phyloP scores from a whole-genome alignment of 2,329 filamentous ascomycete genomes.

The Trichoderma breve region DNA sequence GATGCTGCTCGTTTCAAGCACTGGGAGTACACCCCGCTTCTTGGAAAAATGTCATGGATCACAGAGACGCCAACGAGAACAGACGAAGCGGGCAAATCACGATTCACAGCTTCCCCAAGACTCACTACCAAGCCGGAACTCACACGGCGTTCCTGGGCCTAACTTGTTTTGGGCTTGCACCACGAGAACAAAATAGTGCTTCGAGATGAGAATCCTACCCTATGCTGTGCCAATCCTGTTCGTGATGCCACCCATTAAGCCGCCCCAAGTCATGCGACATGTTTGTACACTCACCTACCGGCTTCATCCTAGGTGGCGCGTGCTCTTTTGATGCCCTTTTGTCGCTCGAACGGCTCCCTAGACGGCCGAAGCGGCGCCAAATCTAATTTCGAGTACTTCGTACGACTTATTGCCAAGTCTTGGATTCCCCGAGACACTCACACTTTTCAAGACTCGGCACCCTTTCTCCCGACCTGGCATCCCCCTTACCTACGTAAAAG shows the following conservation, averaged over 20 bases:
- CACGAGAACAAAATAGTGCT: conserved; percentile 9
- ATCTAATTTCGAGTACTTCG: not conserved
- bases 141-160: conserved; percentile 5
- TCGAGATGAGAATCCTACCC: conserved; percentile 1
- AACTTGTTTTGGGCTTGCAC: not conserved
- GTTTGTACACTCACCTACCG: not conserved
- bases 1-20: not conserved
- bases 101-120: not conserved
- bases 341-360: not conserved
- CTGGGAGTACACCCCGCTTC: not conserved
- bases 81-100: not conserved
- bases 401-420: not conserved
- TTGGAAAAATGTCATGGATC: not conserved
- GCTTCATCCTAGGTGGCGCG: not conserved
- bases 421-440: not conserved
- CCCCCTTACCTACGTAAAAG: not conserved
- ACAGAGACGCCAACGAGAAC: not conserved
- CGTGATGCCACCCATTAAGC: not conserved
- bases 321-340: not conserved
- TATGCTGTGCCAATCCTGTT: not conserved
- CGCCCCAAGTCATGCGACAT: not conserved
- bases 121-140: not conserved
- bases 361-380: not conserved
- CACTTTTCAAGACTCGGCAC: not conserved
- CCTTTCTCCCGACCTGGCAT: not conserved